Percentiles rank a stretch among this genome's conserved stretches.
phyloP scores from a whole-genome alignment of 345 rosid genomes.

The Rhizophora mangle region DNA sequence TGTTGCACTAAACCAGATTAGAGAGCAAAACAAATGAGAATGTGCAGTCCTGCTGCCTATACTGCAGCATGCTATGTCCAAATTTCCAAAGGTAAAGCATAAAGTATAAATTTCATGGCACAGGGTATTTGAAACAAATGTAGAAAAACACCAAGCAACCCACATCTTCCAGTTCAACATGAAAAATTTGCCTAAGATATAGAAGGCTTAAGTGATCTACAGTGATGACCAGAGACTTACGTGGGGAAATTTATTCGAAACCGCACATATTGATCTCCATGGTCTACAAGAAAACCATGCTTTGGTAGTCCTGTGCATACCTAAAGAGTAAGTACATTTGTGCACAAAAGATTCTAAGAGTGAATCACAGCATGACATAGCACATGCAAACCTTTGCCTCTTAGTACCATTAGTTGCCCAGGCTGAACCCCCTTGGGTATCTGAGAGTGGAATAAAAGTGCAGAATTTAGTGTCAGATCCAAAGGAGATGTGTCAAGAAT shows the following conservation, averaged over 20 bases:
- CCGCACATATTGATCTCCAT: constrained; percentile 91
- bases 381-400: constrained; percentile 66
- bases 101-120: no score
- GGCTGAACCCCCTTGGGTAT: constrained; percentile 88
- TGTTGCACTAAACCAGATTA: constrained; percentile 37
- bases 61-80: neutral
- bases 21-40: constrained; percentile 12
- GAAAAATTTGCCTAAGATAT: no score
- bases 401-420: constrained; percentile 65
- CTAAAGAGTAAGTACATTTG: constrained; percentile 18
- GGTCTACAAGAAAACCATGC: constrained; percentile 59
- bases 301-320: constrained; percentile 67
- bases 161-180: no score
- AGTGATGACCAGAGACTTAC: constrained; percentile 38
- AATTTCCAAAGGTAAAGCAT: neutral
- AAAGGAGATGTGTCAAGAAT: neutral
- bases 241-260: constrained; percentile 71
- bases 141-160: no score
- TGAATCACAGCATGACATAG: constrained; percentile 12
- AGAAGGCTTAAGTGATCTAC: no score
- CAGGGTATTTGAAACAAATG: no score
- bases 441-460: constrained; percentile 45
- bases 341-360: neutral
- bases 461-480: constrained; percentile 8
- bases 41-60: neutral